Evolutionary conservation across 192 early-diverging fungal species (phyloP), one percentile per base, ranked within the genome.

Genomic region (Obelidium mucronatum): DNA sequence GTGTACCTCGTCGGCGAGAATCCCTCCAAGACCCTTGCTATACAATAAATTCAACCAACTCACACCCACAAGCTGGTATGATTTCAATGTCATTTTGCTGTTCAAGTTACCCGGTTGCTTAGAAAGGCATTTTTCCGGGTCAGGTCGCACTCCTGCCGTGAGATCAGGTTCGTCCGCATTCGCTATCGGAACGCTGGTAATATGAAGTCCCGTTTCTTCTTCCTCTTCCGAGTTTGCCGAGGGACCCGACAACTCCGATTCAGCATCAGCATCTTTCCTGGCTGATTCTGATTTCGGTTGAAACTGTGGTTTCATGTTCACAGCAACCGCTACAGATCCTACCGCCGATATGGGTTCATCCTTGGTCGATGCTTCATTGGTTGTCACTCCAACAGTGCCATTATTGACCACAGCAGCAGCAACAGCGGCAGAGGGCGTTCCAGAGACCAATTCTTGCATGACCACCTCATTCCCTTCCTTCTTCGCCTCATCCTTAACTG

Each of bases 1-100:
- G n/a, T n/a, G n/a, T n/a, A 80, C 70, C 75, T 87, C 83, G 75
- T 85, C 86, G 1, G 86, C 86, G 1, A 87, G 63, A 70, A 97
- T 96, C 0, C 94, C 93, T 2, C 94, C 94, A 0, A 93, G 85
- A 0, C 83, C 77, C 58, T 92, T 90, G 40, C 86, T 83, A 77
- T 93, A 91, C 42, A 97, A 72, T 60, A 93, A 81, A 15, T 81
- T 83, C 63, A 97, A 80, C 96, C 96, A 97, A 65, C 91, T 92
- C 34, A 97, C 84, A 24, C 96, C 96, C 31, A 93, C 85, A 55
- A 97, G 86, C 76, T 97, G 96, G 73, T 97, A 97, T 5, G 81
- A 78, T 65, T 95, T 95, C 36, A 98, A 85, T 17, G 71, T 70
- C 65, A 94, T 91, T 5, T 81, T 82, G 1, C 75, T 68, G 65